Percentiles rank a stretch among this genome's conserved stretches.
Evolutionary conservation across 495 filamentous ascomycete species (phyloP).

Genomic region (Talaromyces nanjingensis): DNA sequence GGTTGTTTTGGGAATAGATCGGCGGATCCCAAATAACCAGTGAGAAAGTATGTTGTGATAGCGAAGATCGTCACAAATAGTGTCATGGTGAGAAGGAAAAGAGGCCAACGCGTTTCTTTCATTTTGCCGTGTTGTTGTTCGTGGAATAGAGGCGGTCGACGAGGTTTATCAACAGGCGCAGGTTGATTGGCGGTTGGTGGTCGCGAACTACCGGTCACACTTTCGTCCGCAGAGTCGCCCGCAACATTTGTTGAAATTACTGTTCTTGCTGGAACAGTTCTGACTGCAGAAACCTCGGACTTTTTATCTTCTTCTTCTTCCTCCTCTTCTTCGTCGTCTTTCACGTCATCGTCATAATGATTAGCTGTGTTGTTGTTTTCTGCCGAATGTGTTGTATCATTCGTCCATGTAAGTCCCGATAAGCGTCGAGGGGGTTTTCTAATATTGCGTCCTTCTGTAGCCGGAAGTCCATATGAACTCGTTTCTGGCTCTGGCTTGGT

Average conservation of each 20-base stretch:
- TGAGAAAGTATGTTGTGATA: background rate
- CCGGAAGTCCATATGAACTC: conserved; percentile 17
- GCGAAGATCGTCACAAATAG: background rate
- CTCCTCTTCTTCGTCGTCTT: background rate
- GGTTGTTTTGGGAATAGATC: background rate
- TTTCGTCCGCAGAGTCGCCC: background rate
- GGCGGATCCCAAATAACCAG: background rate
- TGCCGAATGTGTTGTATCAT: conserved; percentile 2
- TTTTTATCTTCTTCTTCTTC: background rate
- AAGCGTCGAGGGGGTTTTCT: conserved; percentile 34
- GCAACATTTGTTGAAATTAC: background rate
- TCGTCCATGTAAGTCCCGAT: conserved; percentile 26
- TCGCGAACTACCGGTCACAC: background rate
- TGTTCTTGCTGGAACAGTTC: background rate
- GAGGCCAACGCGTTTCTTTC: background rate
- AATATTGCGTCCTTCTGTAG: conserved; percentile 27
- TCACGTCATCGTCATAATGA: background rate
- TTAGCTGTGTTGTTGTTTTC: background rate
- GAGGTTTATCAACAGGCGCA: conserved; percentile 1
- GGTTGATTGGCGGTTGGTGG: background rate
- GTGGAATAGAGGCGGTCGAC: background rate
- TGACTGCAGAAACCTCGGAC: background rate
- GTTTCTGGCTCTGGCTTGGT: conserved; percentile 26
- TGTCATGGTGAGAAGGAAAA: background rate
- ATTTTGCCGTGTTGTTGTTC: background rate